Base-by-base conservation (phyloP, 2,329 filamentous ascomycete species). In the Xylariaceae sp. region DNA sequence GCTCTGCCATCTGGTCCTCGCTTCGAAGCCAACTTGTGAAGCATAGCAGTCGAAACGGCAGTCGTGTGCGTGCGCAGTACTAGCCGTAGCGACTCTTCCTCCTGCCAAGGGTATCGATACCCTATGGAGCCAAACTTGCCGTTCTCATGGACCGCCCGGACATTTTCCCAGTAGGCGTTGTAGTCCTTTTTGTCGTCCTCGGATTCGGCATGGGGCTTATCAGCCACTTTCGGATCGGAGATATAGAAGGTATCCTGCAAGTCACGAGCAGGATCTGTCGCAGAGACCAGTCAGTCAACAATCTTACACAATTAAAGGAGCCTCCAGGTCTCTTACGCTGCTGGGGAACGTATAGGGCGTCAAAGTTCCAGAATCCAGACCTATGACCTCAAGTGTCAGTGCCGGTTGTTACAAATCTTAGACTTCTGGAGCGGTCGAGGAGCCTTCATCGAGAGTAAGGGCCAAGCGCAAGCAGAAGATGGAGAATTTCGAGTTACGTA, bases 211-310 rank as follows among this genome's bases (percentile, higher is more conserved):
- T 73, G 71, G 16, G 84, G 83, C 54, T 68, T 73, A 59, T 89
- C 88, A 26, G 88, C 89, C 41, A 66, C 67, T 44, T 79, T 72
- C 31, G 92, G 92, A 58, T 98, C 89, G 28, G 88, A 88, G 57
- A 97, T 90, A 71, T 96, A 98, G 72, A 97, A 97, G 29, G 92
- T 97, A 59, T 98, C 92, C 73, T 98, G 92, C 51, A 96, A 74
- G 63, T 98, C 92, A 61, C 92, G 87, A 43, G 92, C 92, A 36
- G 92, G 92, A 64, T 98, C 73, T 98, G 92, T 68, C 48, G 92
- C 19, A 90, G n/a, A n/a, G n/a, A n/a, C n/a, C n/a, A n/a, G n/a
- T n/a, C n/a, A n/a, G n/a, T n/a, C n/a, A n/a, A n/a, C n/a, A n/a
- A n/a, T n/a, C n/a, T n/a, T n/a, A n/a, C n/a, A n/a, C n/a, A n/a